phyloP scores from a whole-genome alignment of 352 stramenopile genomes.

The Phytophthora sojae region DNA sequence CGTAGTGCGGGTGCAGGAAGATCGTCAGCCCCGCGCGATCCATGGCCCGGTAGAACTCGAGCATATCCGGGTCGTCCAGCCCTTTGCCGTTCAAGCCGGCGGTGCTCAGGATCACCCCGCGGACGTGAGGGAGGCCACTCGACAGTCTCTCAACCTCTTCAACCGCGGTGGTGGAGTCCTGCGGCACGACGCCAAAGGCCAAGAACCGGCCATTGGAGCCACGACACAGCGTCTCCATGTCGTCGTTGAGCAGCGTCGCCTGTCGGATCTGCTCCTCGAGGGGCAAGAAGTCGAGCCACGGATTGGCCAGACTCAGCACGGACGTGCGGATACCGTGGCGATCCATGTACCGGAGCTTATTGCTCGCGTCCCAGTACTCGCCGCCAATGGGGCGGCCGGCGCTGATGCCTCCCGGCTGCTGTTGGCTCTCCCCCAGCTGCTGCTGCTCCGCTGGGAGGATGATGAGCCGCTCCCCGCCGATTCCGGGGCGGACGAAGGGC shows the following conservation, averaged over 20 bases:
- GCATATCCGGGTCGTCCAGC: slow-evolving; percentile 63
- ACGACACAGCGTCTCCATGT: slow-evolving; percentile 58
- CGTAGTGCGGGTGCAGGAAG: slow-evolving; percentile 78
- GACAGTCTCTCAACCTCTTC: slow-evolving; percentile 49
- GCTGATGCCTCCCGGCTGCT: slow-evolving; percentile 40
- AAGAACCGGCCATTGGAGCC: slow-evolving; percentile 52
- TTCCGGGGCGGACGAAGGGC: slow-evolving; percentile 48
- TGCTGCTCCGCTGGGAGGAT: slow-evolving; percentile 67
- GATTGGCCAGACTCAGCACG: slow-evolving; percentile 71
- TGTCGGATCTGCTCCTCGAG: slow-evolving; percentile 51
- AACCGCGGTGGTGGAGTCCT: slow-evolving; percentile 44
- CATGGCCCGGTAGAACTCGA: slow-evolving; percentile 58
- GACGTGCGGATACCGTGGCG: slow-evolving; percentile 62
- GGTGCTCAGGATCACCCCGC: slow-evolving; percentile 64
- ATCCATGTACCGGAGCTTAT: slow-evolving; percentile 78
- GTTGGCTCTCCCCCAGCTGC: slow-evolving; percentile 33
- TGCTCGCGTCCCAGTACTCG: slow-evolving; percentile 62
- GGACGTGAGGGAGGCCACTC: slow-evolving; percentile 41
- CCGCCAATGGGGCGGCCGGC: slow-evolving; percentile 59
- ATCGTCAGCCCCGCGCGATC: slow-evolving; percentile 53
- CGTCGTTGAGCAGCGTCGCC: slow-evolving; percentile 59
- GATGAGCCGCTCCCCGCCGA: slow-evolving; percentile 53
- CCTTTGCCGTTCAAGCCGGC: slow-evolving; percentile 63
- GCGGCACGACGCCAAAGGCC: slow-evolving; percentile 63
- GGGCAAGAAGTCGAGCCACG: slow-evolving; percentile 74